A percentile compares a stretch with the other conserved stretches of the same genome.
Conservation (phyloP, 441 rosid species). For the Theobroma grandiflorum region DNA sequence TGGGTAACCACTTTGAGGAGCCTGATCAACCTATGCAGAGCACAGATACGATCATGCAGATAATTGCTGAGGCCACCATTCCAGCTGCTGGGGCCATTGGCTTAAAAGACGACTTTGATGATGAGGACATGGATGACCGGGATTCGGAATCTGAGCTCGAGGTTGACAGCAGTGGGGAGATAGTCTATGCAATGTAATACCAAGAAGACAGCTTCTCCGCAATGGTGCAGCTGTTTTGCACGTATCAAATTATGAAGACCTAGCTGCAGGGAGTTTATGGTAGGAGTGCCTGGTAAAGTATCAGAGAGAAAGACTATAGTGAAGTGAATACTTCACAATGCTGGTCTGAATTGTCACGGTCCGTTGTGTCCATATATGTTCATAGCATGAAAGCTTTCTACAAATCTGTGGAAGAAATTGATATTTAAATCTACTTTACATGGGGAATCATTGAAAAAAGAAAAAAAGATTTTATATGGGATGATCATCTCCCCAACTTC, state of each 20-base stretch:
- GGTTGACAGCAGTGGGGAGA: conserved; percentile 74
- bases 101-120: conserved; percentile 60
- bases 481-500: conserved; percentile 13
- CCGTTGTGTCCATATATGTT: conserved; percentile 26
- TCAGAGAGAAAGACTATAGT: not conserved
- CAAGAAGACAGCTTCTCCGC: conserved; percentile 2
- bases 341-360: conserved; percentile 12
- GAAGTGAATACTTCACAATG: not conserved
- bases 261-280: conserved; percentile 17
- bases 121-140: conserved; percentile 67
- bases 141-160: conserved; percentile 72
- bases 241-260: conserved; percentile 8
- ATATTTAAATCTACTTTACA: conserved; percentile 14
- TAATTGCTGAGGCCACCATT: conserved; percentile 69
- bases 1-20: conserved; percentile 57
- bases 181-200: conserved; percentile 54
- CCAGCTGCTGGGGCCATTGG: conserved; percentile 54
- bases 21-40: conserved; percentile 76
- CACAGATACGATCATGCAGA: conserved; percentile 67
- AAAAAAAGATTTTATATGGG: conserved; percentile 6
- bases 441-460: conserved; percentile 24
- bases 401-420: conserved; percentile 18
- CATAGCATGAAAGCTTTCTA: conserved; percentile 27
- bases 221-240: conserved; percentile 2
- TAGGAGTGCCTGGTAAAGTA: conserved; percentile 6